Evolutionary conservation across 768 basidiomycete genomes (phyloP), one percentile per base, ranked within the genome.

Genomic region (Sporobolomyces phaffii): DNA sequence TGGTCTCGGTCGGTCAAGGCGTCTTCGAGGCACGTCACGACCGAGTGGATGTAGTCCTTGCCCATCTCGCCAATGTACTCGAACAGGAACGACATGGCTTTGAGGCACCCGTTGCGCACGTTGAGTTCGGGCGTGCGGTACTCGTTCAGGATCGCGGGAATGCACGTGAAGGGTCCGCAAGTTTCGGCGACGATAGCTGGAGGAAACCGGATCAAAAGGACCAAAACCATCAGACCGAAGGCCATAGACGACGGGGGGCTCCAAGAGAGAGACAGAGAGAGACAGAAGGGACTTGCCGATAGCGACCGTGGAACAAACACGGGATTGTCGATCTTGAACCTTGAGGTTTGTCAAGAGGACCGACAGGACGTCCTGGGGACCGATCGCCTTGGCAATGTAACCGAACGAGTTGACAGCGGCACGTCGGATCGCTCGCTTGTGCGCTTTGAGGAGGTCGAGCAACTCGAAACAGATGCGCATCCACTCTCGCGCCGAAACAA

Each of bases 381-480:
- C 96, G 80, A 99, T 87, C 80, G 90, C 93, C 81, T 98, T 98
- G 64, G 96, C 96, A 69, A 99, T 99, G 73, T 99, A 99, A 74
- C 96, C 96, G 73, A 99, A 99, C 1, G 94, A 96, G 81, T 99
- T 97, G 80, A 98, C 96, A 26, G 96, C 94, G 1, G 94, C 96
- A 76, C 94, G 90, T 60, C 96, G 89, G 76, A 98, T 99, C 47
- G 89, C 94, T 79, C 97, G 97, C 81, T 99, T 99, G 81, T 99
- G 96, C 13, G 96, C 96, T 78, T 98, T 98, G 74, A 98, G 83
- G 29, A 99, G 82, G 76, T 98, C 96, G 54, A 99, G 84, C 38
- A 99, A 80, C 76, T 99, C 96, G 79, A 99, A 98, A 77, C 96
- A 98, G 76, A 99, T 98, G 76, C 96, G 88, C 96, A 99, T 99